A percentile compares a stretch with the other conserved stretches of the same genome.
Evolutionary conservation across 805 yeast species (phyloP).

Genomic region (Hanseniaspora mollemarum): DNA sequence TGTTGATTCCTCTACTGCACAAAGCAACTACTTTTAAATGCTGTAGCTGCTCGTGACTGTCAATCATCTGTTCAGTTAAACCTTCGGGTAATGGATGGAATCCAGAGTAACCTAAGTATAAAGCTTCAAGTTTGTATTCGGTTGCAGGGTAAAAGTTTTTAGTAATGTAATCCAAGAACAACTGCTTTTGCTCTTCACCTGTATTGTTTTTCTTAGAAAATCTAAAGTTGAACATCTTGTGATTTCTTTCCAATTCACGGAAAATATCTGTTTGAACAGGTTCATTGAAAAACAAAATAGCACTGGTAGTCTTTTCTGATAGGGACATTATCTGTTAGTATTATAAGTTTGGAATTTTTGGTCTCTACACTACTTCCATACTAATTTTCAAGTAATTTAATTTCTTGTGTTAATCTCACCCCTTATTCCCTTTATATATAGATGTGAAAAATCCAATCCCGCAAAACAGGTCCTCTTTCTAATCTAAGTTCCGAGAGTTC

Average conservation of each 20-base stretch:
- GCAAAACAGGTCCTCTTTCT: not conserved
- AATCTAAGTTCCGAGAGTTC: not conserved
- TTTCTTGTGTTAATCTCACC: too few species aligned
- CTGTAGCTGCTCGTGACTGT: conserved; percentile 32
- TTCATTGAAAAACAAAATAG: conserved; percentile 11
- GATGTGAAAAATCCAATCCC: too few species aligned
- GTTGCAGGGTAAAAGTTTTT: conserved; percentile 17
- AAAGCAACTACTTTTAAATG: conserved; percentile 39
- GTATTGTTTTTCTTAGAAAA: conserved; percentile 5
- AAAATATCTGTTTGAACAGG: conserved; percentile 13
- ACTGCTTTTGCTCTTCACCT: conserved; percentile 3
- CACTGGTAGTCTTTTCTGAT: not conserved
- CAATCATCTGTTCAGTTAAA: conserved; percentile 35
- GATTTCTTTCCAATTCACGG: not conserved
- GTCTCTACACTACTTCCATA: not conserved
- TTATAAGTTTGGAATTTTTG: not conserved
- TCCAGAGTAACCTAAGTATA: conserved; percentile 52
- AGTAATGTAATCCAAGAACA: conserved; percentile 1
- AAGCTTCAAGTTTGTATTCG: conserved; percentile 31
- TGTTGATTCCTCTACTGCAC: conserved; percentile 50
- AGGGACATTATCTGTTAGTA: not conserved
- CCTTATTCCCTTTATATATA: too few species aligned
- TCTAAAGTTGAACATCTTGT: not conserved
- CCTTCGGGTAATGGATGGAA: conserved; percentile 41
- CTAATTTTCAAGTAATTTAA: not conserved